Percentiles rank a stretch among this genome's conserved stretches.
Conservation (phyloP, 176 grass and related monocot species). For the Eremochloa ophiuroides region DNA sequence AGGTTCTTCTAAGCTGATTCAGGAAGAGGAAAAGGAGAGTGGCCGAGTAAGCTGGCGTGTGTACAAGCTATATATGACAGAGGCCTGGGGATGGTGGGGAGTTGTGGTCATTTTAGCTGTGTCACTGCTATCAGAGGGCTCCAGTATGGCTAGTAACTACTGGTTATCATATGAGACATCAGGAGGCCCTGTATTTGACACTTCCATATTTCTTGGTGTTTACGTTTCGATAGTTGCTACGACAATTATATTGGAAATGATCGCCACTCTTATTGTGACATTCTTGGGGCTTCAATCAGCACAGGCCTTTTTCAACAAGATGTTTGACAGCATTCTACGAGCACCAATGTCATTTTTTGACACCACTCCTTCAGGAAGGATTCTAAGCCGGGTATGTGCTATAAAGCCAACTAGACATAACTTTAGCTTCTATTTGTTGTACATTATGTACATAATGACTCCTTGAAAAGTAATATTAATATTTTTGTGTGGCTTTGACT, state of each 20-base stretch:
- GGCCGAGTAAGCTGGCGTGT: constrained; percentile 69
- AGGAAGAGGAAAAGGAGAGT: constrained; percentile 81
- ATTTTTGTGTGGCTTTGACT: background rate
- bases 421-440: constrained; percentile 11
- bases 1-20: constrained; percentile 61
- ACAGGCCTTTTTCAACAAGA: constrained; percentile 73
- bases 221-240: constrained; percentile 53
- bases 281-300: constrained; percentile 74
- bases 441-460: background rate
- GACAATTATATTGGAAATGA: constrained; percentile 47
- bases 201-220: constrained; percentile 70
- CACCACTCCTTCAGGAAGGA: constrained; percentile 93
- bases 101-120: constrained; percentile 29
- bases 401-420: background rate
- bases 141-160: constrained; percentile 80
- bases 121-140: constrained; percentile 49
- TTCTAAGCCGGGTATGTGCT: constrained; percentile 80
- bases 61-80: constrained; percentile 76
- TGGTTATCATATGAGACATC: constrained; percentile 94
- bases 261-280: constrained; percentile 53
- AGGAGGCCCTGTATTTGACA: constrained; percentile 43
- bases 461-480: background rate
- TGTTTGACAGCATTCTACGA: constrained; percentile 82
- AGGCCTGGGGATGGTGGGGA: constrained; percentile 96
- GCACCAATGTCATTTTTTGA: constrained; percentile 98